Evolutionary conservation across 2,329 filamentous ascomycete genomes (phyloP).

Genomic region (Beauveria scarabaeidicola): DNA sequence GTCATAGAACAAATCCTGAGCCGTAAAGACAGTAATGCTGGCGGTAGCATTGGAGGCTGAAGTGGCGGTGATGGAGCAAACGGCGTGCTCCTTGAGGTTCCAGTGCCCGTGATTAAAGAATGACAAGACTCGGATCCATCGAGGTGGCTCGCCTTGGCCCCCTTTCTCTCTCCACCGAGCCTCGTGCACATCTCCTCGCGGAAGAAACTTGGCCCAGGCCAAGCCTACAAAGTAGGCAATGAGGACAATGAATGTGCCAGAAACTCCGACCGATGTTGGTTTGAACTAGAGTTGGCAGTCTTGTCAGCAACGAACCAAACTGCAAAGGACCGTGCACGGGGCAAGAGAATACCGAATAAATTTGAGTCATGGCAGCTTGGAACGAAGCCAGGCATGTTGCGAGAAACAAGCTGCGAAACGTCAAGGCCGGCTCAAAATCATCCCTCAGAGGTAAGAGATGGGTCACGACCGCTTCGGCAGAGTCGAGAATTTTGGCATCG

Average conservation of each 20-base stretch:
- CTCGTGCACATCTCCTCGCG: conserved; percentile 42
- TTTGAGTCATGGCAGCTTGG: conserved; percentile 47
- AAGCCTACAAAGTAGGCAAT: conserved; percentile 48
- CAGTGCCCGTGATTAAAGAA: conserved; percentile 45
- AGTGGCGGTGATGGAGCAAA: conserved; percentile 45
- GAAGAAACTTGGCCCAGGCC: conserved; percentile 37
- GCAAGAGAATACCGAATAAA: conserved; percentile 36
- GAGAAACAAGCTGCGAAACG: conserved; percentile 43
- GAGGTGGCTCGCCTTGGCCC: conserved; percentile 32
- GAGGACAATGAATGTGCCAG: conserved; percentile 48
- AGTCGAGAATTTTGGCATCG: conserved; percentile 34
- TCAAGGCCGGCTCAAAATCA: conserved; percentile 42
- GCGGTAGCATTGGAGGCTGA: conserved; percentile 41
- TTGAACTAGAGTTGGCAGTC: conserved; percentile 34
- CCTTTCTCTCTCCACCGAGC: conserved; percentile 36
- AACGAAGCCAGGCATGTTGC: conserved; percentile 42
- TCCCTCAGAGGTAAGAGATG: conserved; percentile 44
- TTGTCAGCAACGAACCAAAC: neutral
- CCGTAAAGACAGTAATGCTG: conserved; percentile 35
- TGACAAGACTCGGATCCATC: conserved; percentile 29
- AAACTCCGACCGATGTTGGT: conserved; percentile 38
- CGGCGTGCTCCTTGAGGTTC: conserved; percentile 47
- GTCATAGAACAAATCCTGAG: conserved; percentile 44
- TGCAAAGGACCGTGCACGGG: neutral
- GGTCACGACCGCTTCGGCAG: conserved; percentile 40